These are phyloP conservation scores for Helotiales sp. DNA, from an alignment of 2,329 filamentous ascomycete genomes.

Conservation along the genomic window DNA sequence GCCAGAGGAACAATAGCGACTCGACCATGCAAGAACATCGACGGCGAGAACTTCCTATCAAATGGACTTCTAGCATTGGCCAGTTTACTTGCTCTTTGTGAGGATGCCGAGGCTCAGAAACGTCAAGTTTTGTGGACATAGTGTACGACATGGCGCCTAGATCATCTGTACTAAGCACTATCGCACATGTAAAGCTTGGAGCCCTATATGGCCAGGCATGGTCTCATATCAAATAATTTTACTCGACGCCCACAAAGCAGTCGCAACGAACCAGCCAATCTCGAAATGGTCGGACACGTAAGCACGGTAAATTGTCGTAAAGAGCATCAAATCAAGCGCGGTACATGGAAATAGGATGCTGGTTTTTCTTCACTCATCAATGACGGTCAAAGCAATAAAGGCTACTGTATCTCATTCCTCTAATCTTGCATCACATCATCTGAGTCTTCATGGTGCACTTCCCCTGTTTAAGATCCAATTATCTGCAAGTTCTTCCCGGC, in stretches of 20 bases:
- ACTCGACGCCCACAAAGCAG: neutral
- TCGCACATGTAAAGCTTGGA: conserved; percentile 8
- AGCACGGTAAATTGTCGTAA: conserved; percentile 22
- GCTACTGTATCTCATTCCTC: neutral
- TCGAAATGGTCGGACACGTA: conserved; percentile 8
- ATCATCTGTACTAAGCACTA: conserved; percentile 17
- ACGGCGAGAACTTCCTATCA: neutral
- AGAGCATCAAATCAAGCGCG: conserved; percentile 9
- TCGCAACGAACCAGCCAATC: conserved; percentile 10
- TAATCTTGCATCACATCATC: conserved; percentile 7
- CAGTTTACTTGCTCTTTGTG: neutral
- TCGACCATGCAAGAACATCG: neutral
- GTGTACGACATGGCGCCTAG: neutral
- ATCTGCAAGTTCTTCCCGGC: conserved; percentile 9
- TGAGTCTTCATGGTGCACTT: neutral
- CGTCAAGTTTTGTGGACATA: neutral
- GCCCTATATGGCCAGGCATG: conserved; percentile 11
- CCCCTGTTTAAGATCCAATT: neutral
- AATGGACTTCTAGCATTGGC: neutral
- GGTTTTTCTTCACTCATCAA: neutral
- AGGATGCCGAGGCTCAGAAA: neutral
- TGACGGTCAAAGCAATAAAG: neutral
- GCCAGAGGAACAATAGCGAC: neutral
- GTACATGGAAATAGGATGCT: neutral
- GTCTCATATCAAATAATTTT: neutral